These are phyloP conservation scores for Mycosarcoma mackinlayi DNA, from an alignment of 1,284 basidiomycete species.

Conservation along the genomic window DNA sequence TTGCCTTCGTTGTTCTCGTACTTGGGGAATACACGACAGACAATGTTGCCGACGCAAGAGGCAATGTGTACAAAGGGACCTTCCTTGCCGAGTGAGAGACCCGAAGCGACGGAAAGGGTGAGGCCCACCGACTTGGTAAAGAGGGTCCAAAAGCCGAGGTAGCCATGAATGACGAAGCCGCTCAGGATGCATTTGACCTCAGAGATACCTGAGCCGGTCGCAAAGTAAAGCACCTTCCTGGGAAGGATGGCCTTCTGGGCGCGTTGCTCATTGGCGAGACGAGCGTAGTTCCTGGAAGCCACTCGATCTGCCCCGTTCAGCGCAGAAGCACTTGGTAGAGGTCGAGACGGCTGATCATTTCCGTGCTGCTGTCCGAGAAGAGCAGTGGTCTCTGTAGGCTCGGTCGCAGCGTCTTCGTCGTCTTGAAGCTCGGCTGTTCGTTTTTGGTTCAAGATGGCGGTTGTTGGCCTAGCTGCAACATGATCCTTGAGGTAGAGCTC, in stretches of 20 bases:
- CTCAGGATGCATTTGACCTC: constrained; percentile 97
- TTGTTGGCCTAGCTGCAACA: constrained; percentile 9
- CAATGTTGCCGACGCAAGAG: constrained; percentile 92
- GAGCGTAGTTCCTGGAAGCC: constrained; percentile 14
- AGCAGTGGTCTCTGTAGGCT: constrained; percentile 35
- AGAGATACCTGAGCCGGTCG: constrained; percentile 93
- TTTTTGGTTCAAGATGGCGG: constrained; percentile 18
- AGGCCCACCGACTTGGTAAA: constrained; percentile 90
- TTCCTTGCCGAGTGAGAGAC: constrained; percentile 75
- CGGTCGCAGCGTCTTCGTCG: background rate
- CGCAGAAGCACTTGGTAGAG: background rate
- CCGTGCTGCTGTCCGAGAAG: constrained; percentile 19
- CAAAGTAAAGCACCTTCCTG: constrained; percentile 71
- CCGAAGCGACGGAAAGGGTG: constrained; percentile 74
- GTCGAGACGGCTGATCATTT: constrained; percentile 14
- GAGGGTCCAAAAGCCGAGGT: constrained; percentile 87
- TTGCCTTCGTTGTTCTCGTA: constrained; percentile 82
- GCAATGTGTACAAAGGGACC: constrained; percentile 97
- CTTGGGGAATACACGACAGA: constrained; percentile 79
- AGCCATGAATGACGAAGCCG: constrained; percentile 92
- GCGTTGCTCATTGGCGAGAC: constrained; percentile 44
- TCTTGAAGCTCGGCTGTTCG: background rate
- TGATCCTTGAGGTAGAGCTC: constrained; percentile 51
- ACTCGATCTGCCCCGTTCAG: constrained; percentile 9
- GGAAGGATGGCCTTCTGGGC: constrained; percentile 70